phyloP scores from a whole-genome alignment of 768 basidiomycete genomes.

The Tulasnella sp. region DNA sequence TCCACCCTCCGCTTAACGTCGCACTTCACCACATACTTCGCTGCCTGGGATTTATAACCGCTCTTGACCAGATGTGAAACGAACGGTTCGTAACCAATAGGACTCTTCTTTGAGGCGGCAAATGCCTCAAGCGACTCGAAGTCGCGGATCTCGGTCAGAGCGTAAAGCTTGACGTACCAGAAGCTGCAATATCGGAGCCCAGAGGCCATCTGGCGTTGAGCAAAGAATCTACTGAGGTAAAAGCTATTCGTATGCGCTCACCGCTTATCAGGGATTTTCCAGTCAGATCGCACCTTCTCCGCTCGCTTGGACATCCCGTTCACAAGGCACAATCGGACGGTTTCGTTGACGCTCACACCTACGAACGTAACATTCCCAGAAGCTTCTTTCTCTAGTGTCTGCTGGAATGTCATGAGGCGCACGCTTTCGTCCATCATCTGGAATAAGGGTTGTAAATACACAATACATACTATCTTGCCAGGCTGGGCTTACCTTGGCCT shows the following conservation, averaged over 20 bases:
- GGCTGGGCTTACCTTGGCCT: slow-evolving; percentile 61
- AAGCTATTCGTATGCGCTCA: slow-evolving; percentile 24
- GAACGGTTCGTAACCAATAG: slow-evolving; percentile 91
- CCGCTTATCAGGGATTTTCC: slow-evolving; percentile 94
- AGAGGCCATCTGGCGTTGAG: background rate
- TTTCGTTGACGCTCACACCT: slow-evolving; percentile 77
- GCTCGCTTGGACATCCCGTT: slow-evolving; percentile 79
- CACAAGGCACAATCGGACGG: slow-evolving; percentile 64
- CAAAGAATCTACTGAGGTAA: background rate
- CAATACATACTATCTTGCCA: background rate
- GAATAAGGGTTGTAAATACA: background rate
- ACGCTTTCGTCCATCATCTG: slow-evolving; percentile 88
- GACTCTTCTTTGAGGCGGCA: slow-evolving; percentile 77
- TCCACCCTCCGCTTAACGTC: slow-evolving; percentile 76
- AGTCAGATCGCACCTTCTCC: slow-evolving; percentile 80
- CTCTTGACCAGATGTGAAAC: slow-evolving; percentile 67
- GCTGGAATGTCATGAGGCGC: slow-evolving; percentile 68
- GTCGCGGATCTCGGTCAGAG: slow-evolving; percentile 65
- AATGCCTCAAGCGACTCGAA: slow-evolving; percentile 83
- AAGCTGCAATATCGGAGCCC: slow-evolving; percentile 42
- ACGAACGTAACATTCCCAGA: slow-evolving; percentile 71
- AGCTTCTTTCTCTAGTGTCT: slow-evolving; percentile 77
- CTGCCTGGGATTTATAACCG: slow-evolving; percentile 67
- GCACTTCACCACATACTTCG: slow-evolving; percentile 68
- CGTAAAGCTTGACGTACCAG: slow-evolving; percentile 86